Base-by-base conservation (phyloP, 768 basidiomycete genomes). In the Psilocybe cyanescens region DNA sequence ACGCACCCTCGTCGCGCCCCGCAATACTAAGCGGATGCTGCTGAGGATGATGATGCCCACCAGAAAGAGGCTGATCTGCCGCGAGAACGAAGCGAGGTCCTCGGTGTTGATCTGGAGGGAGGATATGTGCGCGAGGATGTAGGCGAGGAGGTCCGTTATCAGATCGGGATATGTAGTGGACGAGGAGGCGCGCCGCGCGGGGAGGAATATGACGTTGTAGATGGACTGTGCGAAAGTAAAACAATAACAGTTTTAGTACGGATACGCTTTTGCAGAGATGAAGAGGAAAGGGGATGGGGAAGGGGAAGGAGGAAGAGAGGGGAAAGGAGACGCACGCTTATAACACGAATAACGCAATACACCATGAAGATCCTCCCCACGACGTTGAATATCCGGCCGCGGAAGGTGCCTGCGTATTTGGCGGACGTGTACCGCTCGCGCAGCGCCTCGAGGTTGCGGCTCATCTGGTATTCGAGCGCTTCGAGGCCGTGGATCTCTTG, bases 41-140 rank as follows among this genome's bases (percentile, higher is more conserved):
- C 83, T 87, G 16, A 91, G 67, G 60, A 95, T 90, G 70, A 95
- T 91, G 50, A 85, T 74, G 12, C 93, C 93, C 30, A 94, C 89
- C 12, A 95, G 80, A 1, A 79, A 75, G 7, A 94, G 78, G 68
- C 91, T 91, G 71, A 73, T 73, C 57, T 84, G 83, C 4, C 84
- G 71, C 55, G 84, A 71, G 66, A 84, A 61, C 55, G 75, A 71
- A 41, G 76, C 72, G 55, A 84, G 67, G 29, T 78, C 72, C 63
- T 78, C 76, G 53, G 69, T 59, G 28, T 73, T 68, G 35, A 75
- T 48, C 55, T 61, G 45, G 39, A 48, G 29, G 28, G 67, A 19
- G 65, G 72, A 49, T 66, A 58, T 24, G 65, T 56, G 54, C 0
- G 77, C 74, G 57, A 77, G 64, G 14, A 74, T 46, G 51, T 74